Conservation (phyloP, 2,329 filamentous ascomycete genomes). For the Bipolaris oryzae region DNA sequence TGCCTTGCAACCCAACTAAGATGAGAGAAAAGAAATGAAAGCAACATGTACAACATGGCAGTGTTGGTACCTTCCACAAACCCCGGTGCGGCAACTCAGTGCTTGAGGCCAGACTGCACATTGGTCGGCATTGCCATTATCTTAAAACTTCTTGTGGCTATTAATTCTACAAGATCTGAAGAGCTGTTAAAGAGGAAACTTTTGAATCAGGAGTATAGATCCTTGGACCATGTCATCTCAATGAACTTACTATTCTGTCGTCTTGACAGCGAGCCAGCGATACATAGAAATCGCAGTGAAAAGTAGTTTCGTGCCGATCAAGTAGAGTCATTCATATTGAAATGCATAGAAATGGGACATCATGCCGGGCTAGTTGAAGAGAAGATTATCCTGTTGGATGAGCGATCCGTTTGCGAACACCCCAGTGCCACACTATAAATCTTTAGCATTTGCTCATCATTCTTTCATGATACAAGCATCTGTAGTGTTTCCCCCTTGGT, state of each 20-base stretch:
- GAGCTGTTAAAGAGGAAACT: no score
- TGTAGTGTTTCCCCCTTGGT: no score
- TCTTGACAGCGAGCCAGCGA: not conserved
- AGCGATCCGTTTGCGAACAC: no score
- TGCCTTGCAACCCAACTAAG: not conserved
- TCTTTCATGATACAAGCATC: no score
- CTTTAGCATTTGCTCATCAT: no score
- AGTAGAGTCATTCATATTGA: not conserved
- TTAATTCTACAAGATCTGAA: not conserved
- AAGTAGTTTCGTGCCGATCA: not conserved
- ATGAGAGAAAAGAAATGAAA: not conserved
- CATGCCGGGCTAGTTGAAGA: no score
- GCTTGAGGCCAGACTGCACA: not conserved
- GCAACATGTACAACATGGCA: not conserved
- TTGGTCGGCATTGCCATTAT: not conserved
- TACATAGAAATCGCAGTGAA: not conserved
- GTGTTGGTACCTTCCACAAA: not conserved
- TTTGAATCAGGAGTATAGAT: not conserved
- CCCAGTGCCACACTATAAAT: no score
- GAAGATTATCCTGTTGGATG: no score
- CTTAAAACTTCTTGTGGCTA: not conserved
- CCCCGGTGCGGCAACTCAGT: no score
- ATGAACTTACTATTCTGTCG: not conserved
- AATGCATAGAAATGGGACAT: not conserved
- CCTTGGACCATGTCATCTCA: not conserved